Conservation (phyloP, 2,329 filamentous ascomycete species). For the Trichoderma guizhouense region DNA sequence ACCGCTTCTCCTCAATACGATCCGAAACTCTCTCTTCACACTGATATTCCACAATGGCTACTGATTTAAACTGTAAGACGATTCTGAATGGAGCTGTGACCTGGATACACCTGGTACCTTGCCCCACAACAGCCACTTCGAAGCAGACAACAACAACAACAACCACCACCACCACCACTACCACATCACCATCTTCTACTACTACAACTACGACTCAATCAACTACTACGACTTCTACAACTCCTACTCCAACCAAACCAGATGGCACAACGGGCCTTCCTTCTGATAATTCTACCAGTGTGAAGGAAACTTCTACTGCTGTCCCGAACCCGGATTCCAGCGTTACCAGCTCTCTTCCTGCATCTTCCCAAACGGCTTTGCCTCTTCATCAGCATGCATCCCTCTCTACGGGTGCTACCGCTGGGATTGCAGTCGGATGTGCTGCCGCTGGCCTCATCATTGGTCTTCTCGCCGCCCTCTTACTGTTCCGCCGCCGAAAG, state of each 20-base stretch:
- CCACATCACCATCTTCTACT: not conserved
- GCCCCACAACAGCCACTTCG: not conserved
- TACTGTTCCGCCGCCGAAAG: conserved; percentile 25
- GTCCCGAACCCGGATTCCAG: not conserved
- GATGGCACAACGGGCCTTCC: not conserved
- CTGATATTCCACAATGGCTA: not conserved
- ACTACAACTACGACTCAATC: not conserved
- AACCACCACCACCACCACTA: not conserved
- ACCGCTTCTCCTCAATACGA: no score
- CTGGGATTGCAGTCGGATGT: conserved; percentile 28
- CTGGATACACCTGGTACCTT: not conserved
- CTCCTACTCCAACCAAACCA: not conserved
- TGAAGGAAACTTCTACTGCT: not conserved
- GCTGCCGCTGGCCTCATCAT: conserved; percentile 28
- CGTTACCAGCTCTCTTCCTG: not conserved
- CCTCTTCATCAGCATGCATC: not conserved
- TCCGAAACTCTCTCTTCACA: no score
- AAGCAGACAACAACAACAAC: not conserved
- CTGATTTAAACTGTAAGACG: no score
- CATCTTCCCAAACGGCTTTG: not conserved
- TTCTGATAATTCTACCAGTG: not conserved
- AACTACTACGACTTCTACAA: not conserved
- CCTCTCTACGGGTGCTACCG: not conserved
- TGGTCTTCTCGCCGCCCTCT: conserved; percentile 26
- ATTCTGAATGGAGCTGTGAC: no score